These are phyloP conservation scores for Laburnicola sp. DNA, from an alignment of 2,329 filamentous ascomycete species.

Conservation along the genomic window DNA sequence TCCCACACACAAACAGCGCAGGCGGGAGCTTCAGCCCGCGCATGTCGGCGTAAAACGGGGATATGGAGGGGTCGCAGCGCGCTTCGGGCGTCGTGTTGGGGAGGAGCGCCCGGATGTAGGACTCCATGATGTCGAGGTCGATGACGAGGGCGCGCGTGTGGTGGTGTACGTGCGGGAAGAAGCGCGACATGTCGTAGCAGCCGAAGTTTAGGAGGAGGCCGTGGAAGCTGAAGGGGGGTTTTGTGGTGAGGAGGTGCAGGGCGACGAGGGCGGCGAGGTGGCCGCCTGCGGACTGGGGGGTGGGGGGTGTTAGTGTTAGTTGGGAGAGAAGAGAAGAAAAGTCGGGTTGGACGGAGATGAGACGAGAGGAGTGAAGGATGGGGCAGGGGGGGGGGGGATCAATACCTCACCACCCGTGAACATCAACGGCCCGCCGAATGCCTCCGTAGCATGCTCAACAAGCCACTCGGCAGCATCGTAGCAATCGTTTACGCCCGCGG, in stretches of 20 bases:
- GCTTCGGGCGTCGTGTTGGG: conserved; percentile 49
- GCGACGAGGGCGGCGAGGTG: conserved; percentile 54
- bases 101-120: conserved; percentile 52
- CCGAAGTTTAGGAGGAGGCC: conserved; percentile 60
- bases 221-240: conserved; percentile 47
- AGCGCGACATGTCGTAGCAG: conserved; percentile 53
- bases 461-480: conserved; percentile 60
- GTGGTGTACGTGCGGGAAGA: conserved; percentile 47
- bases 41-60: conserved; percentile 55
- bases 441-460: conserved; percentile 50
- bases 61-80: conserved; percentile 51
- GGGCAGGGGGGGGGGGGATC: conserved; percentile 14
- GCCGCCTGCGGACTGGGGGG: conserved; percentile 52
- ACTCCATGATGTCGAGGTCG: conserved; percentile 50
- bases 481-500: conserved; percentile 59
- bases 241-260: conserved; percentile 51
- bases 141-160: conserved; percentile 50
- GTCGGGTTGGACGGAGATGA: too few species aligned
- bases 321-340: not conserved
- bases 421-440: conserved; percentile 49
- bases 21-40: conserved; percentile 50
- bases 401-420: conserved; percentile 49
- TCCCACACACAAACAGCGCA: conserved; percentile 59
- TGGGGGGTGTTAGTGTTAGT: not conserved
- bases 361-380: not conserved